Conservation (phyloP, 2,329 filamentous ascomycete genomes). For the Trichophyton mentagrophytes region DNA sequence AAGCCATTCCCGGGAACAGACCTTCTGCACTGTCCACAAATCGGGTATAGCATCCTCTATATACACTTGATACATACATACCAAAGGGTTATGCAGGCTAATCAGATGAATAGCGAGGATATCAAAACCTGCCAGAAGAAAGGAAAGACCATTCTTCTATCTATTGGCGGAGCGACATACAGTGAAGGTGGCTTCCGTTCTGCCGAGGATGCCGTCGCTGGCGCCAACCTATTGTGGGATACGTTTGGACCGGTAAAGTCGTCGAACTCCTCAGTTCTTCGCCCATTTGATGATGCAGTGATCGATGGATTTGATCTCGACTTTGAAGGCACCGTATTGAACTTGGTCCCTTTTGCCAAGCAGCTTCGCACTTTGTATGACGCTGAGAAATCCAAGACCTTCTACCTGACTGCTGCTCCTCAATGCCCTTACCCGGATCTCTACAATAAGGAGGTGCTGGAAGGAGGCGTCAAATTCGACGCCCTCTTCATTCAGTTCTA, state of each 20-base stretch:
- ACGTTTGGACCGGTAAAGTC: constrained; percentile 50
- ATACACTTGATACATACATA: constrained; percentile 1
- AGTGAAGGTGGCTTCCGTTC: constrained; percentile 53
- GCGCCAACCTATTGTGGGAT: constrained; percentile 54
- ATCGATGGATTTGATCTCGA: constrained; percentile 70
- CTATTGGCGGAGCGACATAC: constrained; percentile 59
- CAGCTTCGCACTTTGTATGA: constrained; percentile 46
- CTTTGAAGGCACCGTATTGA: constrained; percentile 48
- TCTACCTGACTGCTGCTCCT: constrained; percentile 52
- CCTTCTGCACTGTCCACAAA: constrained; percentile 49
- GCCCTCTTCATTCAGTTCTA: constrained; percentile 55
- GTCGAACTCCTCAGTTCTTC: constrained; percentile 27
- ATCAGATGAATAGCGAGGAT: constrained; percentile 20
- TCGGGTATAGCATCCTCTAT: constrained; percentile 41
- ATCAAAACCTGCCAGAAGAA: constrained; percentile 49
- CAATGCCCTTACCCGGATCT: constrained; percentile 56
- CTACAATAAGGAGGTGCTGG: constrained; percentile 45
- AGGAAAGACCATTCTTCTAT: constrained; percentile 59
- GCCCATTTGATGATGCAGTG: constrained; percentile 54
- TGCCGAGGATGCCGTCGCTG: constrained; percentile 38
- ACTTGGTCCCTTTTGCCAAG: constrained; percentile 50
- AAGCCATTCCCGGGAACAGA: constrained; percentile 45
- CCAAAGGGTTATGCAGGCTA: constrained; percentile 13
- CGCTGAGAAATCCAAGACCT: constrained; percentile 39
- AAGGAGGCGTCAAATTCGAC: constrained; percentile 43